phyloP scores from a whole-genome alignment of 345 rosid species.

The Sisymbrium altissimum region DNA sequence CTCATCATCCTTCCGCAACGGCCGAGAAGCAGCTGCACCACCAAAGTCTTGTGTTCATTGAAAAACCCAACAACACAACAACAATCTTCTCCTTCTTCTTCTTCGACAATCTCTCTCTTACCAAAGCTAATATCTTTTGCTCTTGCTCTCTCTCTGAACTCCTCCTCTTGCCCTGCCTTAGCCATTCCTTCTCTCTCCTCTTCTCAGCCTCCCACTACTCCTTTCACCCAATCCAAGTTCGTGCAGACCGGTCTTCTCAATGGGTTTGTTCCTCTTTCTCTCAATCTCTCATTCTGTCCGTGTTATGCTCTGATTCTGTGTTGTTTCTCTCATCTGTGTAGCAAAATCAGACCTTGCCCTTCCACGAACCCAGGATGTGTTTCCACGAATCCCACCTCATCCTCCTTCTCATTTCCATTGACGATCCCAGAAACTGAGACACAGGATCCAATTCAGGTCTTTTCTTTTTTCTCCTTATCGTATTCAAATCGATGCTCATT shows the following conservation, averaged over 20 bases:
- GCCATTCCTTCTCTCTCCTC: slow-evolving; percentile 75
- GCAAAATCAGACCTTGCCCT: slow-evolving; percentile 91
- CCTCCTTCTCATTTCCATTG: slow-evolving; percentile 77
- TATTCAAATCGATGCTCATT: background rate
- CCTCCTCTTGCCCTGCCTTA: slow-evolving; percentile 49
- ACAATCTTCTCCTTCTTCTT: slow-evolving; percentile 6
- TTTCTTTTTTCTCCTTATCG: too few relatives aligned
- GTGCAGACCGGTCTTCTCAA: slow-evolving; percentile 61
- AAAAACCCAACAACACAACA: slow-evolving; percentile 1
- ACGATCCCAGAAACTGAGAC: slow-evolving; percentile 51
- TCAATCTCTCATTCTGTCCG: background rate
- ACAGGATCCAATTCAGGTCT: slow-evolving; percentile 56
- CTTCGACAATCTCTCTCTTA: slow-evolving; percentile 24
- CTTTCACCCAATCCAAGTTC: slow-evolving; percentile 88
- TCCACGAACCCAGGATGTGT: slow-evolving; percentile 85
- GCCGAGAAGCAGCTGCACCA: slow-evolving; percentile 10
- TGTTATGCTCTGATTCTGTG: background rate
- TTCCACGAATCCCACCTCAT: slow-evolving; percentile 82
- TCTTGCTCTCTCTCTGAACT: slow-evolving; percentile 46
- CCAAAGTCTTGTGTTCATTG: slow-evolving; percentile 16
- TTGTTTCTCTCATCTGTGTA: slow-evolving; percentile 13
- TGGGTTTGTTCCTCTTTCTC: slow-evolving; percentile 45
- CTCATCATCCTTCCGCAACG: slow-evolving; percentile 25
- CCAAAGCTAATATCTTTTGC: slow-evolving; percentile 53
- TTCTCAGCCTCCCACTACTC: slow-evolving; percentile 58